Base-by-base conservation (phyloP, 2,329 filamentous ascomycete species). In the Sporothrix brunneoviolacea region DNA sequence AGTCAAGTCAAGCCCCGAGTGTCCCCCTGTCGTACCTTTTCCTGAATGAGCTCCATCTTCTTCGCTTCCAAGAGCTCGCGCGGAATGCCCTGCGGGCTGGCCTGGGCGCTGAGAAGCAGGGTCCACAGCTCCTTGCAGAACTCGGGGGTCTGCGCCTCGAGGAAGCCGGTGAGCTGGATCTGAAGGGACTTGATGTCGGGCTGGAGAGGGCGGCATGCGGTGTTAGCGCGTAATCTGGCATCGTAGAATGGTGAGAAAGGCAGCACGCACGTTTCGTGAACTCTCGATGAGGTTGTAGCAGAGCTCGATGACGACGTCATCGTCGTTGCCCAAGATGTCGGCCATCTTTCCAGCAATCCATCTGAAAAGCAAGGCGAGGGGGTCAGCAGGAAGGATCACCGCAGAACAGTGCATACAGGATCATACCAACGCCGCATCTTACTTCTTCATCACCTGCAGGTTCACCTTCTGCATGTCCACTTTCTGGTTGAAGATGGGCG, bases 401-500 rank as follows among this genome's bases (percentile, higher is more conserved):
- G n/a, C n/a, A n/a, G n/a, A n/a, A n/a, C n/a, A n/a, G n/a, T n/a
- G n/a, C n/a, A n/a, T n/a, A n/a, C n/a, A n/a, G n/a, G n/a, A n/a
- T n/a, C n/a, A n/a, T n/a, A n/a, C n/a, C n/a, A n/a, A n/a, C n/a
- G n/a, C n/a, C n/a, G n/a, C n/a, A n/a, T n/a, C n/a, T n/a, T n/a
- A n/a, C 88, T 93, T 95, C 77, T 96, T 96, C 83, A 98, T 95
- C 50, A 98, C 88, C 68, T 95, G 89, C 45, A 95, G 76, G 65
- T 98, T 96, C 68, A 98, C 90, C 73, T 97, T 97, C 60, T 84
- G 82, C 81, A 94, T 95, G 73, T 98, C 91, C 57, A 98, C 93
- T 73, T 96, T 96, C 65, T 88, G 83, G 64, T 80, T 91, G 71
- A 97, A 98, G 64, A 96, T 90, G 8, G 84, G 78, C 40, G 93